These are phyloP conservation scores for Aspergillus sparsus DNA, from an alignment of 495 filamentous ascomycete genomes.

Conservation along the genomic window DNA sequence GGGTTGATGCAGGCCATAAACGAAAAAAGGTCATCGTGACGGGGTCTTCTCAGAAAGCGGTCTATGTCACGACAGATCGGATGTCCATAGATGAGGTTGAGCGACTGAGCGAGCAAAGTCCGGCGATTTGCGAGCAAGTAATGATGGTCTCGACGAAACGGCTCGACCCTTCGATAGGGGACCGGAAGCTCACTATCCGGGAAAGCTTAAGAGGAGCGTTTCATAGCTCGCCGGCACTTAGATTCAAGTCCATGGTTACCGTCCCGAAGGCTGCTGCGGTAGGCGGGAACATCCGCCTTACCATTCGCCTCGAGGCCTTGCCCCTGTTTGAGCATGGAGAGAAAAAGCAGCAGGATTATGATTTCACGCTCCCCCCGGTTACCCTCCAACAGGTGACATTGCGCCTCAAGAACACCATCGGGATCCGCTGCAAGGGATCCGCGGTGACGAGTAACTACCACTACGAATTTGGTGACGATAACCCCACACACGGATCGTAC, in stretches of 20 bases:
- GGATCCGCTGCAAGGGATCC: neutral
- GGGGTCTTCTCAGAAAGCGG: neutral
- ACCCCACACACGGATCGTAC: neutral
- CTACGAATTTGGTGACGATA: neutral
- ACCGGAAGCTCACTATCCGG: neutral
- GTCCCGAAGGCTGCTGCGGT: neutral
- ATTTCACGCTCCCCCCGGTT: neutral
- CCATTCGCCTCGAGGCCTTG: neutral
- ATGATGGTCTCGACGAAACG: neutral
- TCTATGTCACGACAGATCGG: neutral
- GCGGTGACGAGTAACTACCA: neutral
- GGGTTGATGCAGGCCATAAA: neutral
- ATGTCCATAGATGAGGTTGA: neutral
- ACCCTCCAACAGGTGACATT: neutral
- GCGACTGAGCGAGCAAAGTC: neutral
- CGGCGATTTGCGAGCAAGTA: neutral
- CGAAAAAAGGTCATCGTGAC: neutral
- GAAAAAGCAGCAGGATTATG: neutral
- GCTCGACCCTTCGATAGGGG: neutral
- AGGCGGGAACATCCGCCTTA: neutral
- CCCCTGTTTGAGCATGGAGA: neutral
- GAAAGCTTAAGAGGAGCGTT: neutral
- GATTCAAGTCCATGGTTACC: neutral
- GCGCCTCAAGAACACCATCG: neutral
- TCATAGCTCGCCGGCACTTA: neutral